A percentile compares a stretch with the other conserved stretches of the same genome.
These are phyloP conservation scores for Stropharia rugosoannulata DNA, from an alignment of 768 basidiomycete genomes.

Conservation along the genomic window DNA sequence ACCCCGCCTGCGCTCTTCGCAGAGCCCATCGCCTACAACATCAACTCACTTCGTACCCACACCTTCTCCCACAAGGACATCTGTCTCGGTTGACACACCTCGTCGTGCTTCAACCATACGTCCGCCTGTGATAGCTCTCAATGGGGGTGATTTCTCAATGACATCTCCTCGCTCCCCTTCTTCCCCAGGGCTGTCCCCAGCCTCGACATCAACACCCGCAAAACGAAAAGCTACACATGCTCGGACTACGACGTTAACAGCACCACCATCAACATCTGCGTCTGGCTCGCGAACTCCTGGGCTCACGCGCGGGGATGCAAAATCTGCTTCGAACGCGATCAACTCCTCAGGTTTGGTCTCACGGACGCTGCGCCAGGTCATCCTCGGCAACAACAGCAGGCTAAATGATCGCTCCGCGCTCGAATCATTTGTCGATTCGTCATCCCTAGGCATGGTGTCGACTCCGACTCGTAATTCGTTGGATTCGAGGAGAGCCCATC, in stretches of 20 bases:
- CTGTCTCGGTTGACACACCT: slow-evolving; percentile 7
- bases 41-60: slow-evolving; percentile 13
- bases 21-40: slow-evolving; percentile 15
- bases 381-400: slow-evolving; percentile 13
- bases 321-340: neutral
- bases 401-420: neutral
- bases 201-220: slow-evolving; percentile 18
- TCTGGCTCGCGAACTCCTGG: slow-evolving; percentile 1
- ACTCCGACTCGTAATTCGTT: slow-evolving; percentile 17
- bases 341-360: slow-evolving; percentile 6
- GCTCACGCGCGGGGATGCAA: slow-evolving; percentile 1
- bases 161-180: slow-evolving; percentile 9
- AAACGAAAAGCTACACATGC: slow-evolving; percentile 1
- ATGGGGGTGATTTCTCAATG: slow-evolving; percentile 10
- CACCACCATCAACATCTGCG: slow-evolving; percentile 9
- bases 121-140: slow-evolving; percentile 13
- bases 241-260: slow-evolving; percentile 12
- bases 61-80: slow-evolving; percentile 16
- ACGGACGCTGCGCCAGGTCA: slow-evolving; percentile 22
- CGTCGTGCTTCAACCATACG: slow-evolving; percentile 11
- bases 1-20: slow-evolving; percentile 16
- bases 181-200: slow-evolving; percentile 17
- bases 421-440: neutral
- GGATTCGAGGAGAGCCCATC: slow-evolving; percentile 16
- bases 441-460: neutral